Conservation (phyloP, 495 filamentous ascomycete species). For the Glonium stellatum region DNA sequence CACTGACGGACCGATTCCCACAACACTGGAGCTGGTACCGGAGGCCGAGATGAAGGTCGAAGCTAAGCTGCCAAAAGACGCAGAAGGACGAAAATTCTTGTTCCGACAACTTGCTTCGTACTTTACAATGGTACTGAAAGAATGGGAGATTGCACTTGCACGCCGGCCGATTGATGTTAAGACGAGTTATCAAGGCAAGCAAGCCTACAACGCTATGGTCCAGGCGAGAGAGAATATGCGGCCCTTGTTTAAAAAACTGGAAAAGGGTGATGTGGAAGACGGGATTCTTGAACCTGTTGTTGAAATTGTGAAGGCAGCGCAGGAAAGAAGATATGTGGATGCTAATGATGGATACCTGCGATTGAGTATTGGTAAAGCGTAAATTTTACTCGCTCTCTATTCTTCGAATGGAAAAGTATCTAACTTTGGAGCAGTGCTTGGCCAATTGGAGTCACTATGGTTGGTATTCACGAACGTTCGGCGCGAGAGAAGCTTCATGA, state of each 20-base stretch:
- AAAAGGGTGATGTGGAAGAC: slow-evolving; percentile 68
- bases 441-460: slow-evolving; percentile 99
- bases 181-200: slow-evolving; percentile 67
- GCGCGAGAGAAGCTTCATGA: slow-evolving; percentile 92
- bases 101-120: slow-evolving; percentile 86
- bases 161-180: slow-evolving; percentile 55
- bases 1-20: slow-evolving; percentile 54
- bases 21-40: slow-evolving; percentile 64
- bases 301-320: slow-evolving; percentile 89
- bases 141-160: slow-evolving; percentile 77
- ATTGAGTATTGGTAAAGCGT: slow-evolving; percentile 92
- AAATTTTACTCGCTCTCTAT: slow-evolving; percentile 24
- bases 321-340: slow-evolving; percentile 86
- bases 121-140: slow-evolving; percentile 83
- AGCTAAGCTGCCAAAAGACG: slow-evolving; percentile 45
- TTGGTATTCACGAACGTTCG: slow-evolving; percentile 95
- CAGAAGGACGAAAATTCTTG: slow-evolving; percentile 53
- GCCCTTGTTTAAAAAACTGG: slow-evolving; percentile 85
- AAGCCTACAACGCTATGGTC: slow-evolving; percentile 69
- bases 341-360: slow-evolving; percentile 92
- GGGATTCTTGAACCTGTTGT: slow-evolving; percentile 74
- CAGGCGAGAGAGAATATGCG: slow-evolving; percentile 78
- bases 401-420: slow-evolving; percentile 1
- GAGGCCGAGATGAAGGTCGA: slow-evolving; percentile 84
- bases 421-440: slow-evolving; percentile 54